Base-by-base conservation (phyloP, 2,329 filamentous ascomycete genomes). In the Amphichorda felina region DNA sequence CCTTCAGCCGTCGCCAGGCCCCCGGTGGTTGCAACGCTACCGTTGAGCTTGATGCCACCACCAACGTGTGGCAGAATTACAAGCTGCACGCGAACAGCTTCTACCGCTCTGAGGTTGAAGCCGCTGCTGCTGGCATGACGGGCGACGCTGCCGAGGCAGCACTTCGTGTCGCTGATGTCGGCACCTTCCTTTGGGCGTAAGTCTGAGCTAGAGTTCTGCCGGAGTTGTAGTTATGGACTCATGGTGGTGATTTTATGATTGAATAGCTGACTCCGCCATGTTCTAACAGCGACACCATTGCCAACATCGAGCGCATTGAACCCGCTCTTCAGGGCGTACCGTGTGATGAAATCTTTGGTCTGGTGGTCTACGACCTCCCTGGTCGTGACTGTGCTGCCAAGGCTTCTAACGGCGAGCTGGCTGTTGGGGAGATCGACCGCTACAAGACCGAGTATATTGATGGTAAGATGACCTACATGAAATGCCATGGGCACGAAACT, bases 361-460 rank as follows among this genome's bases (percentile, higher is more conserved):
- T 78, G 36, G 74, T 79, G 37, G 69, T 79, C 36, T 79, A 79
- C 52, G 68, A 79, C 49, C 56, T 79, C 10, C 75, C 75, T 30
- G 72, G 76, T 45, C 69, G 74, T 50, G 75, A 79, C 49, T 79
- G 75, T 47, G 67, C 74, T 11, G 75, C 75, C 34, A 59, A 71
- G 45, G 73, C 74, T 11, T 78, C 73, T 42, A 78, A 78, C 47
- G 74, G 75, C 40, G 74, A 79, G 52, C 66, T 73, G 31, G 56
- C 61, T 15, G 69, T 76, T 38, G 70, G 66, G 39, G 54, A 76
- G 38, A 53, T 67, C 34, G 59, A 34, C 42, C 47, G 44, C 43
- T 63, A 63, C 55, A 60, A 60, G 56, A 50, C 45, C 30, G 43
- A 60, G 47, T 61, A 59, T 47, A 61, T 63, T 40, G 57, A 61